A percentile compares a stretch with the other conserved stretches of the same genome.
phyloP scores from a whole-genome alignment of 2,329 filamentous ascomycete genomes.

The Pseudocercospora vitis region DNA sequence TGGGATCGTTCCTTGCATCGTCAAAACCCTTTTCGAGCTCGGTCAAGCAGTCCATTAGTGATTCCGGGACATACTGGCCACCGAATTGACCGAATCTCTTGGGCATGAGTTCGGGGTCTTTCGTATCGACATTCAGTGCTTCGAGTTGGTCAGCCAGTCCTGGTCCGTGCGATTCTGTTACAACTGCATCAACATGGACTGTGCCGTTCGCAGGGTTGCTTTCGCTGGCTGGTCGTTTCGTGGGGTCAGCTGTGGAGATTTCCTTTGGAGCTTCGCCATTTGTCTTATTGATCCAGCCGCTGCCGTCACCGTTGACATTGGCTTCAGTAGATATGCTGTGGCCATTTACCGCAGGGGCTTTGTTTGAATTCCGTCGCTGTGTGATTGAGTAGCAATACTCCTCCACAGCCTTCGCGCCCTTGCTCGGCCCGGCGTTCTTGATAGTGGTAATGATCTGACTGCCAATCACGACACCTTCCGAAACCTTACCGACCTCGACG shows the following conservation, averaged over 20 bases:
- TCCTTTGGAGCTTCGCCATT: slow-evolving; percentile 36
- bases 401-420: slow-evolving; percentile 71
- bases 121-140: slow-evolving; percentile 67
- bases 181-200: slow-evolving; percentile 67
- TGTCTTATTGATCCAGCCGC: slow-evolving; percentile 36
- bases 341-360: slow-evolving; percentile 23
- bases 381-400: slow-evolving; percentile 80
- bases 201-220: slow-evolving; percentile 45
- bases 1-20: slow-evolving; percentile 77
- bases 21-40: slow-evolving; percentile 92
- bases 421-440: slow-evolving; percentile 64
- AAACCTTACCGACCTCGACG: slow-evolving; percentile 74
- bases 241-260: slow-evolving; percentile 38
- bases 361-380: slow-evolving; percentile 30
- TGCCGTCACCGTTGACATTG: slow-evolving; percentile 37
- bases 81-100: slow-evolving; percentile 93
- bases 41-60: slow-evolving; percentile 92
- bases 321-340: slow-evolving; percentile 37
- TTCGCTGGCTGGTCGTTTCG: slow-evolving; percentile 36
- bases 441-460: slow-evolving; percentile 90
- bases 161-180: slow-evolving; percentile 61
- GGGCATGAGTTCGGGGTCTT: slow-evolving; percentile 61
- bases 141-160: slow-evolving; percentile 81
- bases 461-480: slow-evolving; percentile 94
- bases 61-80: slow-evolving; percentile 96